Evolutionary conservation across 2,329 filamentous ascomycete species (phyloP).

Genomic region (Colletotrichum acutatum): DNA sequence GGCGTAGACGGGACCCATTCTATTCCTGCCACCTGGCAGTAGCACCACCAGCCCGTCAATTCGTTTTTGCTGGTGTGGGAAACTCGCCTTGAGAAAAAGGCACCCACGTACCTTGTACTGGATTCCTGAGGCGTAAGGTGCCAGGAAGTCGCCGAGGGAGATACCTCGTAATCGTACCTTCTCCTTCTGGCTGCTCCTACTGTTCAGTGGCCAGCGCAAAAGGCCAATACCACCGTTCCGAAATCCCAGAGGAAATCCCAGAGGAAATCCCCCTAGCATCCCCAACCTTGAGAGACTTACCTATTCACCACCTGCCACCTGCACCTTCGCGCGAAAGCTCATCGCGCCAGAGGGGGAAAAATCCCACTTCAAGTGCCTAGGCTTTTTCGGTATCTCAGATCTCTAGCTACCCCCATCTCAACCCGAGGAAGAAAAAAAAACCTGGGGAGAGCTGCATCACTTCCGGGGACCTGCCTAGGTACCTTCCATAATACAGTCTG

Average conservation of each 20-base stretch:
- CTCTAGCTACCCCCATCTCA: slow-evolving; percentile 1
- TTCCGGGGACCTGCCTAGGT: background rate
- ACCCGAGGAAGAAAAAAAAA: background rate
- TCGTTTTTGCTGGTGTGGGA: background rate
- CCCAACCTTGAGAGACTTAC: background rate
- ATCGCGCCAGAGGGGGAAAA: background rate
- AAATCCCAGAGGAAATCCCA: too few species aligned
- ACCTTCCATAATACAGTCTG: background rate
- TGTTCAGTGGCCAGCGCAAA: background rate
- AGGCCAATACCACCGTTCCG: background rate
- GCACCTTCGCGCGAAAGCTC: background rate
- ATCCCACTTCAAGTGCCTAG: background rate
- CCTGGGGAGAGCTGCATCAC: slow-evolving; percentile 16
- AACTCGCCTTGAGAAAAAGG: background rate
- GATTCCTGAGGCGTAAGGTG: background rate
- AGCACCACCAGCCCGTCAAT: background rate
- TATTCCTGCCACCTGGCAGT: background rate
- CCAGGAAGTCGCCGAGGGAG: too few species aligned
- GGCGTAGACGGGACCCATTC: background rate
- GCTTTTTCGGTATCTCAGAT: background rate
- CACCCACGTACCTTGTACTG: background rate
- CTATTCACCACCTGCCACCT: too few species aligned
- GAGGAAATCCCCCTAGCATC: background rate
- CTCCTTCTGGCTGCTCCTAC: background rate
- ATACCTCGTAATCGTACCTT: background rate